Percentiles rank a stretch among this genome's conserved stretches.
These are phyloP conservation scores for Neurospora pannonica DNA, from an alignment of 495 filamentous ascomycete species.

Conservation along the genomic window DNA sequence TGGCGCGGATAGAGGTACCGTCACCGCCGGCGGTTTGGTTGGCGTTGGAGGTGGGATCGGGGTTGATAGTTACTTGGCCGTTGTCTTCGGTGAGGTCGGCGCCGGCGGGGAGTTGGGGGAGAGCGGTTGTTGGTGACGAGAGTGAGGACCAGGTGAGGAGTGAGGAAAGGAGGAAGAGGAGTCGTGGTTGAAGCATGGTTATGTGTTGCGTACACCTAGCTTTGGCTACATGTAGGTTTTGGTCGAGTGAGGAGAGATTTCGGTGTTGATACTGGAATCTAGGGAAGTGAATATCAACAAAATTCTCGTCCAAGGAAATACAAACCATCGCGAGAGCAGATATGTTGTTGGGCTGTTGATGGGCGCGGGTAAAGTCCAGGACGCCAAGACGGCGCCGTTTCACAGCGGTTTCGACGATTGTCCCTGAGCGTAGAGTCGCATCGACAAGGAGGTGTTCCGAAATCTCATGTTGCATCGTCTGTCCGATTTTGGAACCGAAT, in stretches of 20 bases:
- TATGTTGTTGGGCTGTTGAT: background rate
- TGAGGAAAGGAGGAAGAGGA: background rate
- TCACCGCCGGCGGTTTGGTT: constrained; percentile 9
- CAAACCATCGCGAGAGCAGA: background rate
- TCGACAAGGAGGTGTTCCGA: background rate
- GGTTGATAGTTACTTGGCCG: constrained; percentile 28
- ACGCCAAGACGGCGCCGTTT: background rate
- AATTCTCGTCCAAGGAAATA: background rate
- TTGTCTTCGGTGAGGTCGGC: constrained; percentile 19
- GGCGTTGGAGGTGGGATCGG: constrained; percentile 11
- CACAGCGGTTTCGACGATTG: background rate
- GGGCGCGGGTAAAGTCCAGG: background rate
- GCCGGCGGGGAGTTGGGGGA: constrained; percentile 10
- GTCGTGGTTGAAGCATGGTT: background rate
- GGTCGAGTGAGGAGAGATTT: background rate
- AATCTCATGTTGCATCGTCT: background rate
- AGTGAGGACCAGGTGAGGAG: constrained; percentile 1
- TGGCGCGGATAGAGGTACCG: constrained; percentile 20
- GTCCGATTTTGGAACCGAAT: background rate
- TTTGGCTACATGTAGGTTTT: no score
- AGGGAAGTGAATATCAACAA: background rate
- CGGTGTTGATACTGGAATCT: background rate
- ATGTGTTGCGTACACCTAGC: background rate
- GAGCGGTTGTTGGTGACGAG: background rate
- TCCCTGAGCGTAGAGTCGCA: background rate